These are phyloP conservation scores for Antrodiella citrinella DNA, from an alignment of 768 basidiomycete genomes.

Conservation along the genomic window DNA sequence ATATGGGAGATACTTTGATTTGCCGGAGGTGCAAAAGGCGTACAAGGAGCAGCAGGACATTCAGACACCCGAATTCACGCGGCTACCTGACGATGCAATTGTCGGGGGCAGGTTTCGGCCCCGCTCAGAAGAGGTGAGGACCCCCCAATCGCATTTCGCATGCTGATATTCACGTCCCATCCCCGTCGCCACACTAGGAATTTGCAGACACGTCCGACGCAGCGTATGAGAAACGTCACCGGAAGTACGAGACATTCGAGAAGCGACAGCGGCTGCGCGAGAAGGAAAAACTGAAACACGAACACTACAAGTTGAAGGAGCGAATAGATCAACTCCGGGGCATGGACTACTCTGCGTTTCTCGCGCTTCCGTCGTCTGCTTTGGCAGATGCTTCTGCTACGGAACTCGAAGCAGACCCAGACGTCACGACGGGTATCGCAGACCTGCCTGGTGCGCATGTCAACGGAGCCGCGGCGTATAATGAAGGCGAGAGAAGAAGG, in stretches of 20 bases:
- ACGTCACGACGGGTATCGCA: constrained; percentile 2
- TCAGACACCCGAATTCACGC: constrained; percentile 66
- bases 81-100: constrained; percentile 38
- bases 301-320: constrained; percentile 87
- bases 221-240: constrained; percentile 74
- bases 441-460: constrained; percentile 26
- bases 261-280: constrained; percentile 79
- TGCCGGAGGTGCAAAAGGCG: constrained; percentile 65
- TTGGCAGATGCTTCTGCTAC: constrained; percentile 35
- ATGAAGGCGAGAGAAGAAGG: constrained; percentile 69
- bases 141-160: constrained; percentile 1
- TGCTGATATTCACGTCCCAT: background rate
- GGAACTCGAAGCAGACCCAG: constrained; percentile 21
- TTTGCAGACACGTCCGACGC: constrained; percentile 69
- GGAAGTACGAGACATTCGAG: constrained; percentile 81
- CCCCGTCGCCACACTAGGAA: too few relatives aligned
- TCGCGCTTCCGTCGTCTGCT: constrained; percentile 47
- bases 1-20: constrained; percentile 70
- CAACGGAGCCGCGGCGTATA: constrained; percentile 28
- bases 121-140: constrained; percentile 63
- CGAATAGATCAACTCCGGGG: constrained; percentile 75
- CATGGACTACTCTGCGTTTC: constrained; percentile 68
- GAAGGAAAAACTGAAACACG: constrained; percentile 87
- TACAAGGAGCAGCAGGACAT: constrained; percentile 64
- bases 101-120: constrained; percentile 68